A percentile compares a stretch with the other conserved stretches of the same genome.
phyloP scores from a whole-genome alignment of 768 basidiomycete genomes.

The Lentinus tigrinus region DNA sequence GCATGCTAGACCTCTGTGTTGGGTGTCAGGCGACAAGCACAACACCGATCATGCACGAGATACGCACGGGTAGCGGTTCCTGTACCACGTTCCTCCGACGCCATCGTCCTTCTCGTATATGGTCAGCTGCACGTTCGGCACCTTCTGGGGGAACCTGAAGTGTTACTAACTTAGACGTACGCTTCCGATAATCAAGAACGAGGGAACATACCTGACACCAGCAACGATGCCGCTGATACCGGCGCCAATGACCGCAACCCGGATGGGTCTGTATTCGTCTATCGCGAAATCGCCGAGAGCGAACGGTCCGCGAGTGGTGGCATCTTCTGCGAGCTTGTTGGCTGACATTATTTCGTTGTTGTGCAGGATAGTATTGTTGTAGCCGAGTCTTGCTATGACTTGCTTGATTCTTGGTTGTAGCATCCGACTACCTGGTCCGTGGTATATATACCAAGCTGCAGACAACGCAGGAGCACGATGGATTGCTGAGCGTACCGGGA shows the following conservation, averaged over 20 bases:
- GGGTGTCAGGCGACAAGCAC: not conserved
- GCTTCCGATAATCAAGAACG: no score
- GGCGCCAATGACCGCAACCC: constrained; percentile 56
- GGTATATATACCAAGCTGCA: no score
- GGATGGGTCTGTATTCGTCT: constrained; percentile 52
- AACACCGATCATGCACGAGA: not conserved
- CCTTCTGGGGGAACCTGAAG: constrained; percentile 1
- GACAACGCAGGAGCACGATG: no score
- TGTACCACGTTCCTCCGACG: constrained; percentile 63
- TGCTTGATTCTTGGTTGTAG: no score
- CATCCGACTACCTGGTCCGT: no score
- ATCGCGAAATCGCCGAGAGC: constrained; percentile 44
- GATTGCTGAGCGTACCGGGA: no score
- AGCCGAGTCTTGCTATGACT: no score
- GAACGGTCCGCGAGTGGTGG: not conserved
- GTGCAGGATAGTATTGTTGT: no score
- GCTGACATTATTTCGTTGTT: no score
- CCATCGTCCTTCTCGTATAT: constrained; percentile 60
- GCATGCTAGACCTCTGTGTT: constrained; percentile 51
- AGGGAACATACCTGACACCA: constrained; percentile 45
- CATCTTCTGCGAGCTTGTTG: no score
- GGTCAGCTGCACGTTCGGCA: constrained; percentile 53
- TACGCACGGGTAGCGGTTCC: constrained; percentile 53
- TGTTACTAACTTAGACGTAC: no score
- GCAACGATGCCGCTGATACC: constrained; percentile 60